Base-by-base conservation (phyloP, 768 basidiomycete genomes). In the Xerocomellus amylosporus region DNA sequence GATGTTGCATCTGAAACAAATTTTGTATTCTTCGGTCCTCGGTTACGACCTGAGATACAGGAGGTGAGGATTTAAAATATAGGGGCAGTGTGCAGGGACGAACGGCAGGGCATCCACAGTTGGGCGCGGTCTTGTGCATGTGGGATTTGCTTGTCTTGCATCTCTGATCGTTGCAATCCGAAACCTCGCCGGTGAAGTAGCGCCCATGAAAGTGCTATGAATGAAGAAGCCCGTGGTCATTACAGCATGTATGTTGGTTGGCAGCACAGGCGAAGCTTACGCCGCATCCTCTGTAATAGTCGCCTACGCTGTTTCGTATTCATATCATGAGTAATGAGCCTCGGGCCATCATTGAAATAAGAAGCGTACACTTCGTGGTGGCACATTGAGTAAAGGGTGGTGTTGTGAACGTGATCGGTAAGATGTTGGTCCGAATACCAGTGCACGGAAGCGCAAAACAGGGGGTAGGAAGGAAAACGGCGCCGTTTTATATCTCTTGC, bases 121-220 rank as follows among this genome's bases (percentile, higher is more conserved):
- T 72, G 20, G 30, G 55, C 0, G 73, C 72, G 14, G 72, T 73
- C 50, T 41, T 72, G 58, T 73, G 73, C 55, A 65, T 70, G 58
- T 73, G 72, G 10, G 63, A 48, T 36, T 61, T 62, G 49, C 72
- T 73, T 3, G 72, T 69, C 55, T 73, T 73, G 60, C 72, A 73
- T 45, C 58, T 34, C 22, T 55, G 58, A 2, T 66, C 68, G 45
- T 63, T 63, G 53, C 72, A 73, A 46, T 73, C 73, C 12, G 46
- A 41, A 0, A 70, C 64, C 10, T 67, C 47, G 36, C 72, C 72
- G 14, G 72, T 73, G 53, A 60, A 73, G 59, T 73, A 74, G 46
- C 72, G 73, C 49, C 65, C 72, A 51, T 73, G 72, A 53, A 73
- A 73, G 57, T 74, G 72, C 72, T 73, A 22, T 33, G 20, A 38